A percentile compares a stretch with the other conserved stretches of the same genome.
Conservation (phyloP, 352 stramenopile genomes). For the Pythium biforme region DNA sequence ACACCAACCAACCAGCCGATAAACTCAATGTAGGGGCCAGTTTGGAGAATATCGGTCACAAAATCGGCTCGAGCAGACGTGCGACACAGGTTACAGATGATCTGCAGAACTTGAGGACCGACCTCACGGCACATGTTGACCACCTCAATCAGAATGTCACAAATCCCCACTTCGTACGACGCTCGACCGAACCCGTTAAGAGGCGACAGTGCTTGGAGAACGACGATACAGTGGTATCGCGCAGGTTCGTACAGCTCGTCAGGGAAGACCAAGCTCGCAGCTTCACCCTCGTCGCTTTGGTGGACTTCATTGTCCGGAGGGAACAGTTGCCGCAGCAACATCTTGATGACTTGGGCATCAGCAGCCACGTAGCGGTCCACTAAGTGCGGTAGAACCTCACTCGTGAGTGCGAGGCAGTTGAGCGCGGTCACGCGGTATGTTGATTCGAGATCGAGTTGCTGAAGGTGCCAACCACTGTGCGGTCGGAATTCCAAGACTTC, state of each 20-base stretch:
- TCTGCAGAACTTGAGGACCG: constrained; percentile 47
- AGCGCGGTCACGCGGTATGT: constrained; percentile 58
- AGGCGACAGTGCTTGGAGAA: constrained; percentile 55
- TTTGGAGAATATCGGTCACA: constrained; percentile 64
- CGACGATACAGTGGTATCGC: constrained; percentile 56
- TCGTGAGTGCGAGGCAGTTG: constrained; percentile 62
- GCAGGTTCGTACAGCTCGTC: constrained; percentile 63
- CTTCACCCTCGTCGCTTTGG: constrained; percentile 43
- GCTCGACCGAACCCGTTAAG: constrained; percentile 50
- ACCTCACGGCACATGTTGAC: constrained; percentile 60
- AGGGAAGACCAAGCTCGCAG: constrained; percentile 47
- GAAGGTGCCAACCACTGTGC: constrained; percentile 60
- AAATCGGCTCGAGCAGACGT: constrained; percentile 44
- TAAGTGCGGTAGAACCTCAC: constrained; percentile 47
- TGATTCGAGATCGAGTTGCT: constrained; percentile 44
- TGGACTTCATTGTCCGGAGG: constrained; percentile 79
- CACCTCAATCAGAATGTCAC: constrained; percentile 77
- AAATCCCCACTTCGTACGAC: constrained; percentile 60
- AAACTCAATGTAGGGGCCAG: constrained; percentile 74
- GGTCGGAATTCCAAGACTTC: constrained; percentile 35
- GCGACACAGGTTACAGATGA: constrained; percentile 71
- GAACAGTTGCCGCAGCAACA: constrained; percentile 71
- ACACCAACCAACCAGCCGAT: constrained; percentile 72
- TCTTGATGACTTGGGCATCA: constrained; percentile 64
- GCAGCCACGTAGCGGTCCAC: constrained; percentile 58